These are phyloP conservation scores for Microbotryum scabiosae DNA, from an alignment of 1,284 basidiomycete species.

Conservation along the genomic window DNA sequence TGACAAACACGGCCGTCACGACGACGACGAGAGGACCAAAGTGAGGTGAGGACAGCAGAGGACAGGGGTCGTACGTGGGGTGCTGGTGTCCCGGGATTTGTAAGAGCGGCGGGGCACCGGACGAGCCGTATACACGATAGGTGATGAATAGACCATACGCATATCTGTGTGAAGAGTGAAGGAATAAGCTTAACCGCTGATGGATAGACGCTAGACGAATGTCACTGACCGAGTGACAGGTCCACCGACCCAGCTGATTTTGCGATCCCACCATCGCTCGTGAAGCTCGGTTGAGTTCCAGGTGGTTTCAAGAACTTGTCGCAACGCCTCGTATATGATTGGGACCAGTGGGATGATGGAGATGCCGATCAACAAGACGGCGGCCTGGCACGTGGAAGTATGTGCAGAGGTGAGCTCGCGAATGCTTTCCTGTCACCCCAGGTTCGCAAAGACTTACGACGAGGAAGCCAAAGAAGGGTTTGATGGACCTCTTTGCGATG, in stretches of 20 bases:
- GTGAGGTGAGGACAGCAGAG: constrained; percentile 5
- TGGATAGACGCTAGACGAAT: neutral
- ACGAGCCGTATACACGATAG: constrained; percentile 4
- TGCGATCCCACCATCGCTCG: constrained; percentile 13
- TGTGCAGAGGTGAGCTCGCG: neutral
- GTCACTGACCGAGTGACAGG: constrained; percentile 16
- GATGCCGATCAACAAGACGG: constrained; percentile 13
- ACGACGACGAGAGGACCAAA: constrained; percentile 9
- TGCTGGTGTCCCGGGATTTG: neutral
- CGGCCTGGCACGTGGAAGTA: neutral
- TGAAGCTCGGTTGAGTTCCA: constrained; percentile 7
- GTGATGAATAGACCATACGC: constrained; percentile 11
- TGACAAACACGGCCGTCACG: neutral
- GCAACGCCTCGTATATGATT: neutral
- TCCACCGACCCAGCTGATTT: constrained; percentile 22
- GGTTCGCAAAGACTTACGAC: neutral
- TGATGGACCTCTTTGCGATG: constrained; percentile 10
- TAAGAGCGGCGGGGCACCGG: constrained; percentile 6
- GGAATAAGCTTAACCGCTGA: neutral
- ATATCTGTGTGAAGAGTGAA: constrained; percentile 6
- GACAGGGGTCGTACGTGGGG: neutral
- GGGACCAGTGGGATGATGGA: constrained; percentile 15
- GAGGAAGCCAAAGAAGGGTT: constrained; percentile 23
- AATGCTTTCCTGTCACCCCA: no score
- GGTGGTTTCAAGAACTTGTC: constrained; percentile 4